Evolutionary conservation across 108 stramenopile species (phyloP).

Genomic region (Cylindrotheca fusiformis): DNA sequence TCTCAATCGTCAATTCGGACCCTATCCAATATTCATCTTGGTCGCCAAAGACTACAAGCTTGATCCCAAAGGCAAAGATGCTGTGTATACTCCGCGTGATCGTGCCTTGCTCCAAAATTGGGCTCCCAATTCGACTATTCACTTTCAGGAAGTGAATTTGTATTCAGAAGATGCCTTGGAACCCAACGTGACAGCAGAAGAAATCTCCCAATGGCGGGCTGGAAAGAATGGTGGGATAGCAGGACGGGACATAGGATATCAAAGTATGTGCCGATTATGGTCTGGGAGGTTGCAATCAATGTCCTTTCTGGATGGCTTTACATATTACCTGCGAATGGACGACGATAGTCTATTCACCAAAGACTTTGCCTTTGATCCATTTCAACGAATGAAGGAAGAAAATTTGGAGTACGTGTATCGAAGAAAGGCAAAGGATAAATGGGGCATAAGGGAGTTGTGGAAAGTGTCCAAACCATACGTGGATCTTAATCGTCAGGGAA

Average conservation of each 20-base stretch:
- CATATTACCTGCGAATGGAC: conserved; percentile 27
- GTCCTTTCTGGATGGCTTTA: conserved; percentile 18
- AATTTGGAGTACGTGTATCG: conserved; percentile 19
- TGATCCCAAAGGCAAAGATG: conserved; percentile 24
- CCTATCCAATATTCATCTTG: conserved; percentile 31
- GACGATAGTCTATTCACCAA: conserved; percentile 22
- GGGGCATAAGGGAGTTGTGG: conserved; percentile 21
- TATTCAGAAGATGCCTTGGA: conserved; percentile 34
- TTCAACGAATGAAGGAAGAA: conserved; percentile 11
- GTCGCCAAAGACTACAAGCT: conserved; percentile 26
- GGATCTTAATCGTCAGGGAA: not conserved
- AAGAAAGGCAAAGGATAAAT: conserved; percentile 6
- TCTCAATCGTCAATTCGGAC: conserved; percentile 20
- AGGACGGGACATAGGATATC: conserved; percentile 31
- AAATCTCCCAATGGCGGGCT: conserved; percentile 17
- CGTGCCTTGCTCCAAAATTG: conserved; percentile 15
- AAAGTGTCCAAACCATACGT: conserved; percentile 14
- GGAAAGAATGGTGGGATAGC: conserved; percentile 22
- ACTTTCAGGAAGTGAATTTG: conserved; percentile 1
- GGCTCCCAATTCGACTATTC: conserved; percentile 17
- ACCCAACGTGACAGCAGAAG: conserved; percentile 10
- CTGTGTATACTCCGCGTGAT: conserved; percentile 17
- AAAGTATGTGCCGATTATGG: conserved; percentile 31
- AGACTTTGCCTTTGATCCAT: conserved; percentile 21
- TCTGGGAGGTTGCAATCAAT: conserved; percentile 28